Conservation (phyloP, 768 basidiomycete genomes). For the Dentipellis fragilis region DNA sequence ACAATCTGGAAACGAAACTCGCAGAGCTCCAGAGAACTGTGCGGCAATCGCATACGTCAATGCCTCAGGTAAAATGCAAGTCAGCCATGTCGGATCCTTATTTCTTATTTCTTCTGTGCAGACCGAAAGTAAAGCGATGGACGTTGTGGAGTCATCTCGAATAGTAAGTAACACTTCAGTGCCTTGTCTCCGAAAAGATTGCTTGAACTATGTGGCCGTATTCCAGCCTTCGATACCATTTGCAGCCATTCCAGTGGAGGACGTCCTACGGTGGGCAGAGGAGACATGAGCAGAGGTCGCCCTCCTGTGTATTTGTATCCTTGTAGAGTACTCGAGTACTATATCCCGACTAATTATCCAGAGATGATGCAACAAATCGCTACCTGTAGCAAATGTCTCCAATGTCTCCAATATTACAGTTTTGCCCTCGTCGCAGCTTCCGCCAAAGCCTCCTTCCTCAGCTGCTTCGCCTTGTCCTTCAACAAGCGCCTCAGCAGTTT, state of each 20-base stretch:
- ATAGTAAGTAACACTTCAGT: neutral
- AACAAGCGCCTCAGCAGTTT: constrained; percentile 21
- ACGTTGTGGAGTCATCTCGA: neutral
- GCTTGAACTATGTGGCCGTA: neutral
- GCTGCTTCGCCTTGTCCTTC: constrained; percentile 15
- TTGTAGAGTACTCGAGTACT: too few species aligned
- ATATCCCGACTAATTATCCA: too few species aligned
- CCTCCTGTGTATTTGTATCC: too few species aligned
- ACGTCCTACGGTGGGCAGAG: constrained; percentile 53
- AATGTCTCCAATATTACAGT: neutral
- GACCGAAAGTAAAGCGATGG: neutral
- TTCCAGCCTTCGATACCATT: neutral
- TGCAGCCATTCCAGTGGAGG: constrained; percentile 22
- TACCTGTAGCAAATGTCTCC: neutral
- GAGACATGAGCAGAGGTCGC: constrained; percentile 17
- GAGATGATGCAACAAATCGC: too few species aligned
- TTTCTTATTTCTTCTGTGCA: neutral
- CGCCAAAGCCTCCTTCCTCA: constrained; percentile 1
- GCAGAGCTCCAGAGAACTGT: constrained; percentile 33
- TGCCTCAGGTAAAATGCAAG: constrained; percentile 3
- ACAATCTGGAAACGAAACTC: constrained; percentile 55
- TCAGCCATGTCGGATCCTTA: constrained; percentile 2
- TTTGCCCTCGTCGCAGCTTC: neutral
- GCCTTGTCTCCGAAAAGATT: neutral
- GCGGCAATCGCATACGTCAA: neutral